phyloP scores from a whole-genome alignment of 208 protist species.

The Leishmania martiniquensis region DNA sequence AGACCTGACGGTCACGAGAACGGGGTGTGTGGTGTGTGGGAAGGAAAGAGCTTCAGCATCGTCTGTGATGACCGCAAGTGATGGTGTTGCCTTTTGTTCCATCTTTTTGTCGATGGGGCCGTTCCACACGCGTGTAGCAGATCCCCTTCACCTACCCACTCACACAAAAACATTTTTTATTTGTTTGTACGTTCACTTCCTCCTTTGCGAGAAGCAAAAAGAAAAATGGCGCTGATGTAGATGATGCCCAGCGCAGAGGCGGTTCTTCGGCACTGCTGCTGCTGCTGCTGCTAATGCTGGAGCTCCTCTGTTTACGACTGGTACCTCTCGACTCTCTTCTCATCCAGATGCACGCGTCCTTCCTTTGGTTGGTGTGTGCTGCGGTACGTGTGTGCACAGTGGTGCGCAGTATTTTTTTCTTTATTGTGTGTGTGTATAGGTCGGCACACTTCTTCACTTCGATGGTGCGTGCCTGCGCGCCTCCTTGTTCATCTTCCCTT shows the following conservation, averaged over 20 bases:
- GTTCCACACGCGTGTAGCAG: not conserved
- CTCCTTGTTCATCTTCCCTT: not conserved
- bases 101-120: not conserved
- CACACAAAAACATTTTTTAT: no score
- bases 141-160: no score
- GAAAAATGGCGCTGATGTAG: not conserved
- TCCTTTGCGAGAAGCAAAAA: not conserved
- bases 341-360: no score
- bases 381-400: not conserved
- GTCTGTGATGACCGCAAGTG: not conserved
- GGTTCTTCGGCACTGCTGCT: no score
- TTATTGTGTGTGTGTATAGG: no score
- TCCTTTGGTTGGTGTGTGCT: not conserved
- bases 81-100: not conserved
- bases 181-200: not conserved
- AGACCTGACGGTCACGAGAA: no score
- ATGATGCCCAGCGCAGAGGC: not conserved
- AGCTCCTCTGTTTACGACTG: not conserved
- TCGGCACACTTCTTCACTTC: not conserved
- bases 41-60: not conserved
- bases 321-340: not conserved
- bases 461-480: not conserved
- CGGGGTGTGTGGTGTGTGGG: not conserved
- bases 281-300: not conserved
- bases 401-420: not conserved